A percentile compares a stretch with the other conserved stretches of the same genome.
Conservation (phyloP, 2,329 filamentous ascomycete species). For the Xylaria hypoxylon region DNA sequence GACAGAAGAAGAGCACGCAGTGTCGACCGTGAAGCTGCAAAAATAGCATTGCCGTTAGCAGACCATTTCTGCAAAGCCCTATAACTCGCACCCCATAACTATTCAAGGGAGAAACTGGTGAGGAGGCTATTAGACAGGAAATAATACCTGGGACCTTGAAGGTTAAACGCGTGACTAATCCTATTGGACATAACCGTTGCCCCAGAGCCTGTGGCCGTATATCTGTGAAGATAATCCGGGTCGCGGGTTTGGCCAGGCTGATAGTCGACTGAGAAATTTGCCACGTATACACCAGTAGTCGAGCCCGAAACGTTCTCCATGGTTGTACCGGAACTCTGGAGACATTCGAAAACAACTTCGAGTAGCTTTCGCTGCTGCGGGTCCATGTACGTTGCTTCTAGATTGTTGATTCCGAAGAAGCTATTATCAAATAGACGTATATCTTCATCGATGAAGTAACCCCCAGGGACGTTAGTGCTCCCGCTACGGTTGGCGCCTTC, state of each 20-base stretch:
- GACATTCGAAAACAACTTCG: too few species aligned
- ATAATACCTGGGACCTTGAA: constrained; percentile 53
- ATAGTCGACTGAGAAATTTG: constrained; percentile 47
- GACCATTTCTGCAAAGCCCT: too few species aligned
- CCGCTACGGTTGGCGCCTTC: constrained; percentile 24
- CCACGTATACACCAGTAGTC: constrained; percentile 44
- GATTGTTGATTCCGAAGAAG: constrained; percentile 36
- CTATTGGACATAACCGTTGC: constrained; percentile 43
- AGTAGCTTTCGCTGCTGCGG: too few species aligned
- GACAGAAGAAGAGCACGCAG: constrained; percentile 53
- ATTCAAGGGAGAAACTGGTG: too few species aligned
- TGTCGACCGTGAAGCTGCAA: constrained; percentile 50
- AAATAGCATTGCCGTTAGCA: too few species aligned
- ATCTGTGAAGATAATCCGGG: constrained; percentile 41
- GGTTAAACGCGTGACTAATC: constrained; percentile 49
- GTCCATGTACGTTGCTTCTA: constrained; percentile 35
- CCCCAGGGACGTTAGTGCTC: constrained; percentile 21
- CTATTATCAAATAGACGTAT: constrained; percentile 32
- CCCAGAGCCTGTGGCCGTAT: constrained; percentile 46
- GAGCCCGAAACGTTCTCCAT: constrained; percentile 33
- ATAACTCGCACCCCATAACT: too few species aligned
- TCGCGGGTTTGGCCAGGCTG: constrained; percentile 41
- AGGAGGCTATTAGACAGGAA: too few species aligned
- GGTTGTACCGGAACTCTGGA: constrained; percentile 37
- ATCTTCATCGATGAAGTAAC: constrained; percentile 46